Base-by-base conservation (phyloP, 2,329 filamentous ascomycete species). In the Coniochaeta ligniaria region DNA sequence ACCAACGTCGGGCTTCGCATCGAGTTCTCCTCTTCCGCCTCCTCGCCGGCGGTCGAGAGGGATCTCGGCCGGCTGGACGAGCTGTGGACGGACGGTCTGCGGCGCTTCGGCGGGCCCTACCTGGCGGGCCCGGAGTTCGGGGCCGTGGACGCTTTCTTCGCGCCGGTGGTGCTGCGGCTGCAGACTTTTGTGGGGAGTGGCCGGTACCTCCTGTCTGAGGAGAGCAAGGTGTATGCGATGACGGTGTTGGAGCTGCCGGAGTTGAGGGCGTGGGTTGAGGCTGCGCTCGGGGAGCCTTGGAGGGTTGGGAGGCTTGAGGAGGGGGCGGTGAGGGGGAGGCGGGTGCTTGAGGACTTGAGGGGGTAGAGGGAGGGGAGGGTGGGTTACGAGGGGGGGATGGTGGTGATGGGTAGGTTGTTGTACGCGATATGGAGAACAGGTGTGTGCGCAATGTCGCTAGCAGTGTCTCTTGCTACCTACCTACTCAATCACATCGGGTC, bases 1-100 rank as follows among this genome's bases (percentile, higher is more conserved):
- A 75, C 76, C 71, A 80, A 79, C 59, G 74, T 78, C 3, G 73
- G 68, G 0, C 60, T 78, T 22, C 67, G 76, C 16, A 68, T 79
- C 41, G 68, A 74, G 56, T 60, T 28, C 8, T 31, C 47, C 3
- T 14, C 24, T 6, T 26, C n/a, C 47, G 2, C 24, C 24, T 11
- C 14, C 26, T 31, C 47, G 2, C 67, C 68, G 0, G 69, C 69
- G 59, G 68, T 69, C 31, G 70, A 62, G 1, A 64, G 78, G 16
- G 67, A 70, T 61, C 64, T 79, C 5, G 64, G 68, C 38, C 70
- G 77, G 7, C 63, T 79, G 33, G 65, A 67, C 20, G 66, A 66
- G 41, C 68, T 79, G 17, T 78, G 76, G 67, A 66, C 65, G 16
- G 70, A 77, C 24, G 77, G 76, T 0, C 52, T 78, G 9, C 61